Evolutionary conservation across 164 flowering plant genomes (phyloP), one percentile per base, ranked within the genome.

Genomic region (Vitis cinerea): DNA sequence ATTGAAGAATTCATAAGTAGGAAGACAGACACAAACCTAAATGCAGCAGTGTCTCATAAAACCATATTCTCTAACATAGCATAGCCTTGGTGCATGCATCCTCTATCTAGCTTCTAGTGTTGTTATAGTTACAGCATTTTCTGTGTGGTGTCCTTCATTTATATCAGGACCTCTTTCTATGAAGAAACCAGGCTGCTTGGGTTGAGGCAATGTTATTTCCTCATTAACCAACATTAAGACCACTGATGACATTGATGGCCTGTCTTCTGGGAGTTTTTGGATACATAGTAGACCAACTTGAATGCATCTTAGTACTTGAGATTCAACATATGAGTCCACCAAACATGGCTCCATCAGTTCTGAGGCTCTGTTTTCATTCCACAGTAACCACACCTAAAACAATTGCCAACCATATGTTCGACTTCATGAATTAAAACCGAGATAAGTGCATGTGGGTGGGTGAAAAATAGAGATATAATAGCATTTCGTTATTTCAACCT

Each of bases 231-330:
- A 58, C 82, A 82, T 79, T 9, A 68, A 59, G 4, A 78, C 63
- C 30, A 78, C 83, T 5, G 78, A 16, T 3, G 76, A 62, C 71
- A 78, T 81, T 17, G 56, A 73, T 31, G 82, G 84, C 52, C 79
- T 71, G 57, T 80, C 83, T 50, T 75, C 79, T 2, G 75, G 69
- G 1, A 15, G 49, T 17, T 68, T 60, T 59, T 82, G 82, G 4
- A 78, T 82, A 15, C 84, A 81, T 27, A 81, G 37, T 0, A 81
- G 70, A 1, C 84, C 84, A 0, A 78, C 61, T 10, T 78, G 83
- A 2, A 84, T 76, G 60, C 81, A 80, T 63, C 78, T 72, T 5
- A 68, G 0, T 2, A 80, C 68, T 77, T 84, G 75, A 8, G 63
- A 11, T 11, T 15, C 15, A 9, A 57, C 5, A 16, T 12, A 67